These are phyloP conservation scores for Hypoxylon intermedium DNA, from an alignment of 495 filamentous ascomycete species.

Conservation along the genomic window DNA sequence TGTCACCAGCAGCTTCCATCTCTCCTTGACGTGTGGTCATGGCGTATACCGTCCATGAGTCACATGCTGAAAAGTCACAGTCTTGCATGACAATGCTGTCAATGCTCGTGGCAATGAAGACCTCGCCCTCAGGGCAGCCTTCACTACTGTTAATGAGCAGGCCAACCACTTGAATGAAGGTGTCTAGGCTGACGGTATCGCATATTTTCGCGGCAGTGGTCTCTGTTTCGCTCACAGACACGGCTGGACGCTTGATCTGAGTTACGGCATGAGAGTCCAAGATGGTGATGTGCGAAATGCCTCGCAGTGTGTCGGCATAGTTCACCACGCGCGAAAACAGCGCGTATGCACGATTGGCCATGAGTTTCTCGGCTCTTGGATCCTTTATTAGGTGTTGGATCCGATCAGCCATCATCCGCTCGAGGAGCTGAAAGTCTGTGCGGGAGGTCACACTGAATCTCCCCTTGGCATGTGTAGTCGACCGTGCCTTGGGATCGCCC, in stretches of 20 bases:
- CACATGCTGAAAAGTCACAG: constrained; percentile 24
- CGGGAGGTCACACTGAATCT: background rate
- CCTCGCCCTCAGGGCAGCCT: constrained; percentile 29
- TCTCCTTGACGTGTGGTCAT: constrained; percentile 27
- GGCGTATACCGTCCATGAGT: constrained; percentile 42
- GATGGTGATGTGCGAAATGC: constrained; percentile 37
- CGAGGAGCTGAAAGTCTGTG: background rate
- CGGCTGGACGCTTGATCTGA: constrained; percentile 14
- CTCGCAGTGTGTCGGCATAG: constrained; percentile 38
- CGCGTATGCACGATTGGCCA: constrained; percentile 30
- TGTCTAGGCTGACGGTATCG: constrained; percentile 43
- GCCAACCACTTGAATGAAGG: constrained; percentile 48
- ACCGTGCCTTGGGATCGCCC: background rate
- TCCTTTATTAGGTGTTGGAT: constrained; percentile 2
- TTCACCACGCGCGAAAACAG: constrained; percentile 39
- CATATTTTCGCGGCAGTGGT: constrained; percentile 30
- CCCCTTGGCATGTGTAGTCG: constrained; percentile 2
- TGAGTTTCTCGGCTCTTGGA: constrained; percentile 19
- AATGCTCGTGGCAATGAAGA: constrained; percentile 36
- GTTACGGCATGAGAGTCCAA: constrained; percentile 34
- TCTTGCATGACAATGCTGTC: constrained; percentile 30
- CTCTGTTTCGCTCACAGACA: constrained; percentile 13
- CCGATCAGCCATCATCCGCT: constrained; percentile 6
- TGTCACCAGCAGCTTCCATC: constrained; percentile 36
- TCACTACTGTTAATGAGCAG: constrained; percentile 45